A percentile compares a stretch with the other conserved stretches of the same genome.
Conservation (phyloP, 257 asterid genomes). For the Rubia yunnanensis region DNA sequence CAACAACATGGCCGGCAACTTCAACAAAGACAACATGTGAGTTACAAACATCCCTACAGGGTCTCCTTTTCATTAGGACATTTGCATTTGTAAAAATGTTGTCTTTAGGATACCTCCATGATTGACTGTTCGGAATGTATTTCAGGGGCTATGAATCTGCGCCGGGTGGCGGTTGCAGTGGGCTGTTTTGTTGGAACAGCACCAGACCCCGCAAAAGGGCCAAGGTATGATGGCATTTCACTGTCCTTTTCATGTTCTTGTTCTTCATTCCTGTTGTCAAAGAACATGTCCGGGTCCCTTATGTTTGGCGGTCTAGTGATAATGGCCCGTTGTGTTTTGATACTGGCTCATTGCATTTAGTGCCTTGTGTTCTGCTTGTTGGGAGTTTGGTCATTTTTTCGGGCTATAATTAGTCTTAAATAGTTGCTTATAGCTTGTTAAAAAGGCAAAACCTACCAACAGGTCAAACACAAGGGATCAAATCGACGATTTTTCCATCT, state of each 20-base stretch:
- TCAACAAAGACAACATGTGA: slow-evolving; percentile 66
- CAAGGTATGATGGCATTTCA: slow-evolving; percentile 27
- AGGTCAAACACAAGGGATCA: background rate
- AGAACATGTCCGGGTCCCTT: background rate
- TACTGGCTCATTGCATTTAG: background rate
- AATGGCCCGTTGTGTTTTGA: background rate
- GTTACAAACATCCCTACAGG: slow-evolving; percentile 21
- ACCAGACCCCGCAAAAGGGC: slow-evolving; percentile 37
- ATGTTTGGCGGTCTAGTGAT: background rate
- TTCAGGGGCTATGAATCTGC: slow-evolving; percentile 94
- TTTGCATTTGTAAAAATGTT: background rate
- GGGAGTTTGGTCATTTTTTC: background rate
- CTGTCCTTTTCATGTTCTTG: background rate
- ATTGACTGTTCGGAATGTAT: slow-evolving; percentile 5
- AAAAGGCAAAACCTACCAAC: background rate
- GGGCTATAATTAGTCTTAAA: background rate
- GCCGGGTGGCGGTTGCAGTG: slow-evolving; percentile 72
- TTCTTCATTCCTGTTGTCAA: background rate
- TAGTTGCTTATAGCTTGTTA: background rate
- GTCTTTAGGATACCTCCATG: background rate
- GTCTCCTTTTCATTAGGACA: background rate
- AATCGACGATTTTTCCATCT: background rate
- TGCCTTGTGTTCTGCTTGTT: background rate
- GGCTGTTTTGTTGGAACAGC: slow-evolving; percentile 79
- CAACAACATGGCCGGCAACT: slow-evolving; percentile 38